A percentile compares a stretch with the other conserved stretches of the same genome.
Evolutionary conservation across 139 green algal genomes (phyloP).

Genomic region (Coccomyxa sp.): DNA sequence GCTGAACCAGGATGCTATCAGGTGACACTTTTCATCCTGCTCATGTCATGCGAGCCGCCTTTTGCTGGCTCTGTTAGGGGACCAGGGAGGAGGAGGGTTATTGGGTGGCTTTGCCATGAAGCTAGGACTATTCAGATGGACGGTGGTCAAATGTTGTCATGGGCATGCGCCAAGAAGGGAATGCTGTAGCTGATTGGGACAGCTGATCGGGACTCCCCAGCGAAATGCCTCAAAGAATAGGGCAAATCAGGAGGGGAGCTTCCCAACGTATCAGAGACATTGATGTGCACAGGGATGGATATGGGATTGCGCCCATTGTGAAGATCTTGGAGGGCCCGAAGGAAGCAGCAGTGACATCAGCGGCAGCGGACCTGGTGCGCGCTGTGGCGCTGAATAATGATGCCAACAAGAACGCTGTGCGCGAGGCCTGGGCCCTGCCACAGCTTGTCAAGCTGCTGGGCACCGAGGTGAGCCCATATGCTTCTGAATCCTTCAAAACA

Average conservation of each 20-base stretch:
- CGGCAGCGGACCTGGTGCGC: conserved; percentile 12
- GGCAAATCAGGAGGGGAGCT: too few species aligned
- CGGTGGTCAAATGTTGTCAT: not conserved
- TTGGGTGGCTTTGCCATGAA: not conserved
- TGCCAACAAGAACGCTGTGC: conserved; percentile 17
- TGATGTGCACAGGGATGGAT: conserved; percentile 1
- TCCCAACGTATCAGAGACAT: too few species aligned
- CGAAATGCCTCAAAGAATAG: too few species aligned
- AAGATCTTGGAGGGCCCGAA: conserved; percentile 6
- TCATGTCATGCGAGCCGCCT: not conserved
- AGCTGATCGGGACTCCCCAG: too few species aligned
- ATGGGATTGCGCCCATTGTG: conserved; percentile 19
- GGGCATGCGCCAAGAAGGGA: too few species aligned
- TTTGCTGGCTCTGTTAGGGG: not conserved
- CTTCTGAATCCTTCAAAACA: not conserved
- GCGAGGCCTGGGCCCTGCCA: conserved; percentile 20
- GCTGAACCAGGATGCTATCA: conserved; percentile 26
- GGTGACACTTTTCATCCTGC: not conserved
- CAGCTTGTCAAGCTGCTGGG: conserved; percentile 19
- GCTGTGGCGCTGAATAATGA: conserved; percentile 18
- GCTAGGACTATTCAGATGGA: not conserved
- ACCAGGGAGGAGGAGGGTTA: not conserved
- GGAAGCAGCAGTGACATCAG: conserved; percentile 7
- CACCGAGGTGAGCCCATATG: not conserved
- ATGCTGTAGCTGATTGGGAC: too few species aligned